phyloP scores from a whole-genome alignment of 192 early-diverging fungal species.

The Coemansia sp. region DNA sequence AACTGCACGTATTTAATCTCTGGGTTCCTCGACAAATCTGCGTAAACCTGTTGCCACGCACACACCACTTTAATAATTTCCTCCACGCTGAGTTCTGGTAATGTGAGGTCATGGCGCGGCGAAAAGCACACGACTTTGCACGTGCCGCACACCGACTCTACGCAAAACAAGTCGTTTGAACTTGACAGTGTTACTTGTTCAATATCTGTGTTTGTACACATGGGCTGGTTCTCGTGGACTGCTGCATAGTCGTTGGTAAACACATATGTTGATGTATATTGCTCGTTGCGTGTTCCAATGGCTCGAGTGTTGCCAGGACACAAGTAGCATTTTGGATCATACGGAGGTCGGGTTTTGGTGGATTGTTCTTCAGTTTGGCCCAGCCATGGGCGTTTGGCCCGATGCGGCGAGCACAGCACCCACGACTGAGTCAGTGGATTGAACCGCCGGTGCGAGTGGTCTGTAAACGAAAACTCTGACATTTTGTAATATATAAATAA shows the following conservation, averaged over 20 bases:
- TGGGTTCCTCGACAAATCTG: conserved; percentile 52
- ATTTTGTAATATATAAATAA: conserved; percentile 35
- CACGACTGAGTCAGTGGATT: conserved; percentile 91
- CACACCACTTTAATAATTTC: conserved; percentile 70
- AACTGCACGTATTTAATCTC: conserved; percentile 83
- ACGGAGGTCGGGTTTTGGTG: conserved; percentile 52
- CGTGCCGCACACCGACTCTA: conserved; percentile 67
- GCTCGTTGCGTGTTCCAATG: conserved; percentile 70
- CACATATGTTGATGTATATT: conserved; percentile 76
- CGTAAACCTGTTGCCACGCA: conserved; percentile 71
- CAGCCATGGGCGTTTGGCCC: conserved; percentile 92
- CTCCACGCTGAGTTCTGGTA: conserved; percentile 76
- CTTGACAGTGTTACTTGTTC: conserved; percentile 22
- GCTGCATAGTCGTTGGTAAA: conserved; percentile 96
- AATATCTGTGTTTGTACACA: conserved; percentile 14
- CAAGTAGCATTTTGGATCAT: conserved; percentile 80
- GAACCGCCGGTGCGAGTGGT: conserved; percentile 73
- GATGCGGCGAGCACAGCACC: conserved; percentile 97
- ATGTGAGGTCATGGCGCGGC: conserved; percentile 82
- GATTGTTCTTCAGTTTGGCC: conserved; percentile 64
- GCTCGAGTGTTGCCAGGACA: conserved; percentile 88
- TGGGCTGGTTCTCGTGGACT: conserved; percentile 62
- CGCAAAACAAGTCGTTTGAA: conserved; percentile 52
- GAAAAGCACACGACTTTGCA: conserved; percentile 95
- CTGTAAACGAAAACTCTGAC: conserved; percentile 43